Evolutionary conservation across 176 grass and related monocot species (phyloP), one percentile per base, ranked within the genome.

Genomic region (Sorghum bicolor): DNA sequence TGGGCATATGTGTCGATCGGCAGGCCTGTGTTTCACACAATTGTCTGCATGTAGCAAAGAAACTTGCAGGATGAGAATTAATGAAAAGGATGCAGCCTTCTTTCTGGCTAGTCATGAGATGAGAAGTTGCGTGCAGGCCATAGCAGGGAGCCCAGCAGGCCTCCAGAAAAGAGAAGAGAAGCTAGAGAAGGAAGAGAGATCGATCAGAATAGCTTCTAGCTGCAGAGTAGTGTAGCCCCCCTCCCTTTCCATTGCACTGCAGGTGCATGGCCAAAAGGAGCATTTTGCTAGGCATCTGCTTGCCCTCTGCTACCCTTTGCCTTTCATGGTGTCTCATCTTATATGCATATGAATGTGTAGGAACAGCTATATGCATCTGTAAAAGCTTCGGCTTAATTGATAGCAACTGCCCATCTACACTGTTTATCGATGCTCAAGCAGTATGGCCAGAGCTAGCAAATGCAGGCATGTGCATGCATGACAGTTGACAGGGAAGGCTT

Each of bases 221-320:
- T 75, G 70, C 26, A 71, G 33, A 33, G 16, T 44, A 45, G 22
- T 67, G 55, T 39, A 64, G 29, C 41, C 45, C n/a, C 48, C 62
- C 44, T 32, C 13, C 17, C 19, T 20, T 86, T 71, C 32, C 83
- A 67, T 82, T 78, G 12, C 61, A 33, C 84, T 80, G 69, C 80
- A n/a, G n/a, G n/a, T 84, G 69, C 80, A 87, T 82, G 68, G 50
- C 75, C 84, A 43, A 78, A 87, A 87, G 69, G 19, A 62, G 33
- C 63, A 74, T 47, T 69, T 74, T 44, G 60, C 40, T 83, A 82
- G 66, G 66, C 69, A 83, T 87, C 74, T 69, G 84, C 72, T 48
- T 69, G 63, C 11, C 37, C 76, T 64, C 70, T 87, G 29, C 78
- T 67, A 29, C 24, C 58, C 25, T 75, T 81, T 55, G 34, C 58